Base-by-base conservation (phyloP, 441 rosid species). In the Mallotus japonicus region DNA sequence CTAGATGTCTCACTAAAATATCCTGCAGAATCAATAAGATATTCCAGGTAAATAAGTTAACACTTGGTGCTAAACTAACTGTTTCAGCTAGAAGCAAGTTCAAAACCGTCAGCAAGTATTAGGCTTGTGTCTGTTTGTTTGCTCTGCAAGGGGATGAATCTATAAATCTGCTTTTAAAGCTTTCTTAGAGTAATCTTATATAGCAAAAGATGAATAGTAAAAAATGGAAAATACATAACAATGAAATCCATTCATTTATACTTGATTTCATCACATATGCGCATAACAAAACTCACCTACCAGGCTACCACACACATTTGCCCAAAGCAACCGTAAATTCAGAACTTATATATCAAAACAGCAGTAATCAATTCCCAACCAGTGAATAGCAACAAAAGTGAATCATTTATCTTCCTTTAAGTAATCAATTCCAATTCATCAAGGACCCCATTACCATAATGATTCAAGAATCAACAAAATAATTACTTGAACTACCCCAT, bases 11-110 rank as follows among this genome's bases (percentile, higher is more conserved):
- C 53, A 69, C 32, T 28, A 2, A 28, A 28, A 28, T 28, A 28
- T 42, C 72, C 82, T 73, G 85, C 75, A 78, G 69, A 71, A 54
- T 54, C 37, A 64, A 19, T 5, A 44, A 37, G 40, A 16, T 56
- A 66, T 12, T 40, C 62, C 62, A 14, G 15, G 6, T 40, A 24
- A 72, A 69, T 13, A 66, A 12, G 63, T 5, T 17, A n/a, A 50
- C 16, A 17, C 0, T 34, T 53, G 24, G 32, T 44, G 71, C 53
- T 17, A 63, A 42, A 61, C 28, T 40, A 40, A 11, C 3, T 17
- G 32, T 28, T 28, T 28, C 32, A 28, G 32, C 32, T 28, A 28
- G 32, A 28, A 28, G 32, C 32, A 28, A 28, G 32, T 28, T 28
- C 32, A 28, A 28, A 28, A 28, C 32, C 3, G 32, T 28, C 32